Base-by-base conservation (phyloP, 352 stramenopile genomes). In the Globisporangium carolinianum region DNA sequence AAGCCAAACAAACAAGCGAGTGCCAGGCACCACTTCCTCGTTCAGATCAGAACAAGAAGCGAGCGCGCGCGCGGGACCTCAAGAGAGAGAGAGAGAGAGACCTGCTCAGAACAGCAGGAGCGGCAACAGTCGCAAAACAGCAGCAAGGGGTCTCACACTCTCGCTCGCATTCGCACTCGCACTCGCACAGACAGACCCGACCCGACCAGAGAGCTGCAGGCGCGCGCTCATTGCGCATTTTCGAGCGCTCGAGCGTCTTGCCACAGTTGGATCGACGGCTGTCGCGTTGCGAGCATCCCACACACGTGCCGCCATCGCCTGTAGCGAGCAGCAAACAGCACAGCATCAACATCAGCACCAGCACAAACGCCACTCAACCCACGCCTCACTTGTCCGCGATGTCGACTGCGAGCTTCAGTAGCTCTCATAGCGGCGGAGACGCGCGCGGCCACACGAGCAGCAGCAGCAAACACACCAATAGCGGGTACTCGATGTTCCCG, bases 401-500 rank as follows among this genome's bases (percentile, higher is more conserved):
- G 65, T 68, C 65, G 49, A 58, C 15, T 49, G 49, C 42, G 39
- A 67, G 47, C 61, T 64, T 63, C 56, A 58, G 55, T 48, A 64
- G 62, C 57, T 65, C 61, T 62, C 61, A 59, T 36, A 67, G 61
- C 43, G 63, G 63, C 47, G 51, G 58, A 48, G 57, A 60, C 49
- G 41, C 54, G 51, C 58, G 54, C 50, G 43, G 18, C 51, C 45
- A 32, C 53, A 7, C 3, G 3, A 18, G 17, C 17, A 39, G 32
- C 55, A 61, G 35, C 58, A 54, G 18, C 47, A 55, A 56, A 24
- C 41, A 52, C 51, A 53, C 5, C 18, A 42, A n/a, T 38, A 55
- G 36, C 53, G 71, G 76, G 63, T 86, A 81, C 63, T 89, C 81
- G 49, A 89, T 94, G 77, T 92, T 92, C 71, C 80, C 79, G 55